phyloP scores from a whole-genome alignment of 192 early-diverging fungal species.

The Mortierella claussenii region DNA sequence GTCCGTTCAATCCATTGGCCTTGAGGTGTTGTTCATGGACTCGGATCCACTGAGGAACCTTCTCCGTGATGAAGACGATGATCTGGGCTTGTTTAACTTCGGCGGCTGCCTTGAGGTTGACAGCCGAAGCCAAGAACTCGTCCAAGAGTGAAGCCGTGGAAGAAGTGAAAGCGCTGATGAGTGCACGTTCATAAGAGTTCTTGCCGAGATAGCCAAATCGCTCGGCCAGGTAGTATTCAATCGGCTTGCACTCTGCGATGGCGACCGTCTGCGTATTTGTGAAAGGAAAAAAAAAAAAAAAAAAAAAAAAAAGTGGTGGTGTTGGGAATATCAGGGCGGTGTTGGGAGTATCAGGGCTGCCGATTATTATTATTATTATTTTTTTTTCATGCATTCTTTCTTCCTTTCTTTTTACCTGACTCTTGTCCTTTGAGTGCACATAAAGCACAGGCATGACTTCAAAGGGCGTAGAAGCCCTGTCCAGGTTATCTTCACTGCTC shows the following conservation, averaged over 20 bases:
- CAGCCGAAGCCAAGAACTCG: neutral
- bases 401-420: slow-evolving; percentile 24
- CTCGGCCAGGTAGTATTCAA: slow-evolving; percentile 27
- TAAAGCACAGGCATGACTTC: slow-evolving; percentile 44
- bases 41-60: slow-evolving; percentile 28
- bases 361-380: neutral
- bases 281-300: slow-evolving; percentile 2
- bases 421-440: slow-evolving; percentile 36
- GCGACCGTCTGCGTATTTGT: slow-evolving; percentile 15
- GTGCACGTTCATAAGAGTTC: slow-evolving; percentile 18
- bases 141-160: slow-evolving; percentile 18
- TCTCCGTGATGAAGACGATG: neutral
- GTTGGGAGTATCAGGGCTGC: too few species aligned
- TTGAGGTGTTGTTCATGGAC: slow-evolving; percentile 42
- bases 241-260: slow-evolving; percentile 22
- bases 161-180: slow-evolving; percentile 15
- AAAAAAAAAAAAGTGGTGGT: neutral
- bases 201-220: slow-evolving; percentile 11
- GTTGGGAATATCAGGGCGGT: too few species aligned
- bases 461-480: slow-evolving; percentile 37
- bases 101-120: neutral
- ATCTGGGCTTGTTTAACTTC: slow-evolving; percentile 26
- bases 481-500: slow-evolving; percentile 23
- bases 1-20: slow-evolving; percentile 35
- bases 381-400: neutral